These are phyloP conservation scores for Ogataea chonburiensis DNA, from an alignment of 805 yeast genomes.

Conservation along the genomic window DNA sequence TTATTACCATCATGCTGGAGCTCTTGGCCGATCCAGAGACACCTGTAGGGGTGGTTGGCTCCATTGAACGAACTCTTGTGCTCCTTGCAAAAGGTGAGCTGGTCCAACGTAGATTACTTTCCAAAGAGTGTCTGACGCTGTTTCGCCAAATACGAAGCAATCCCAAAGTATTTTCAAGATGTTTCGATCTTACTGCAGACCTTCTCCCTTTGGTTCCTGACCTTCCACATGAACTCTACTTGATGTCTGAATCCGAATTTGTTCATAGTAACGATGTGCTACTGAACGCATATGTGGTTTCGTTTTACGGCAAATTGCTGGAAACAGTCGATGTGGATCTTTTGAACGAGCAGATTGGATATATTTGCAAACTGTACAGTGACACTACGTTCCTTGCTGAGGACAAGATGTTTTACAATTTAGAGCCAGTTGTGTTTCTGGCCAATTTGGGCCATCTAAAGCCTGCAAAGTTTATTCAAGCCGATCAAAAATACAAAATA, in stretches of 20 bases:
- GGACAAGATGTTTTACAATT: slow-evolving; percentile 24
- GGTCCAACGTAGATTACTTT: slow-evolving; percentile 30
- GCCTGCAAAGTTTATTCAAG: slow-evolving; percentile 21
- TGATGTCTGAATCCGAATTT: slow-evolving; percentile 25
- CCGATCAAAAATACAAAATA: slow-evolving; percentile 26
- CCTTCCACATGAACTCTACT: slow-evolving; percentile 28
- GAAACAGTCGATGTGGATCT: slow-evolving; percentile 10
- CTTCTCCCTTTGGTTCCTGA: slow-evolving; percentile 26
- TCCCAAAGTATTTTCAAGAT: slow-evolving; percentile 28
- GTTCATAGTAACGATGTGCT: slow-evolving; percentile 31
- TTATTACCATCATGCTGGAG: slow-evolving; percentile 26
- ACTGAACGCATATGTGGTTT: slow-evolving; percentile 29
- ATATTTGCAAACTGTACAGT: slow-evolving; percentile 26
- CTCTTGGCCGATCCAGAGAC: slow-evolving; percentile 23
- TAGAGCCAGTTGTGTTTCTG: slow-evolving; percentile 24
- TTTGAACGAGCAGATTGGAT: slow-evolving; percentile 23
- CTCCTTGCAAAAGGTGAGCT: slow-evolving; percentile 30
- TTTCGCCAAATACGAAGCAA: slow-evolving; percentile 26
- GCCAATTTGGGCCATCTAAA: slow-evolving; percentile 19
- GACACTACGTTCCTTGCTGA: slow-evolving; percentile 28
- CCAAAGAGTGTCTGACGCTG: slow-evolving; percentile 25
- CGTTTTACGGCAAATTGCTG: slow-evolving; percentile 33
- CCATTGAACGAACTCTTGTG: slow-evolving; percentile 24
- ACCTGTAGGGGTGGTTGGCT: slow-evolving; percentile 23
- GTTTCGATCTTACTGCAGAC: slow-evolving; percentile 32